These are phyloP conservation scores for Mycena rebaudengoi DNA, from an alignment of 768 basidiomycete species.

Conservation along the genomic window DNA sequence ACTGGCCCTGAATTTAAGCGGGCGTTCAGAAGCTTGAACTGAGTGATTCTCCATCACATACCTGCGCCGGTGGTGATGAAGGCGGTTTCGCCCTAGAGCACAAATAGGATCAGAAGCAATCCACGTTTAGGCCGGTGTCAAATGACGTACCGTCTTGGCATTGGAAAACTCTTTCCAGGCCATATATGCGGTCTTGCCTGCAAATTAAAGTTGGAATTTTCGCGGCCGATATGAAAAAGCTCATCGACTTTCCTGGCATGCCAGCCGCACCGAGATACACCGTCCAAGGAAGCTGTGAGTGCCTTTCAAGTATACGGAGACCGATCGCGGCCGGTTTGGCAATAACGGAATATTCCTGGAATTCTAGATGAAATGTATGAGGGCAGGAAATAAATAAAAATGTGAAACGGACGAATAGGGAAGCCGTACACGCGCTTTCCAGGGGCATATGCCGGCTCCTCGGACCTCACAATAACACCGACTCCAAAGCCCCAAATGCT, in stretches of 20 bases:
- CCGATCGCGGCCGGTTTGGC: neutral
- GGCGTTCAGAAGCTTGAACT: neutral
- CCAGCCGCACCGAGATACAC: constrained; percentile 19
- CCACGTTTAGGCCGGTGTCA: neutral
- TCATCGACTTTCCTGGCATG: constrained; percentile 25
- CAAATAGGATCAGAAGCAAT: neutral
- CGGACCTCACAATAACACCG: constrained; percentile 33
- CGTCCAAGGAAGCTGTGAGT: neutral
- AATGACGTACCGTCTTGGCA: neutral
- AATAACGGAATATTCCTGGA: neutral
- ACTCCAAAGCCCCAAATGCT: constrained; percentile 31
- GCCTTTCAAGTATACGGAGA: neutral
- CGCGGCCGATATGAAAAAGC: neutral
- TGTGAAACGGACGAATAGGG: neutral
- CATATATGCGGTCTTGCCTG: neutral
- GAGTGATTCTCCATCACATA: neutral
- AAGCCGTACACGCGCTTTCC: constrained; percentile 43
- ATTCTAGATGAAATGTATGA: neutral
- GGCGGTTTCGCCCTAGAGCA: neutral
- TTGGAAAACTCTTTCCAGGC: constrained; percentile 1
- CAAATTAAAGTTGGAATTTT: neutral
- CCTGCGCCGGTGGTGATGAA: constrained; percentile 6
- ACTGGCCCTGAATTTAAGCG: neutral
- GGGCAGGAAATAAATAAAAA: neutral
- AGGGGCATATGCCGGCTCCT: constrained; percentile 25